These are phyloP conservation scores for Dentiscutata heterogama DNA, from an alignment of 371 early-diverging fungal genomes.

Conservation along the genomic window DNA sequence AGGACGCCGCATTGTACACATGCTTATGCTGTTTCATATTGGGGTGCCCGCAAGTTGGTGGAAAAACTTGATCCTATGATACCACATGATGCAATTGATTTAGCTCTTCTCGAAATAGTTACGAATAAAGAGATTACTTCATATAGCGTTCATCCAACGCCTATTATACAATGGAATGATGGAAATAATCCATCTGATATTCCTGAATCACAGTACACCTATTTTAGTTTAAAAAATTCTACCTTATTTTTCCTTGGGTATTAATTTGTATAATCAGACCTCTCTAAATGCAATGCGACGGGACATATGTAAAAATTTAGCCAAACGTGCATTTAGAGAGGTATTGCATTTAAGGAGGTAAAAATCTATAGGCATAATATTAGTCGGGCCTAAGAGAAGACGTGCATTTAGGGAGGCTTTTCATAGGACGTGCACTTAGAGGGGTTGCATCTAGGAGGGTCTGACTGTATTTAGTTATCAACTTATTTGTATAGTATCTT, in stretches of 20 bases:
- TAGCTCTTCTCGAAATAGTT: neutral
- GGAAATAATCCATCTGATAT: neutral
- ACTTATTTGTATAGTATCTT: too few relatives aligned
- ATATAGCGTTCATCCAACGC: neutral
- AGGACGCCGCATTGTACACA: neutral
- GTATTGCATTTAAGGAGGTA: too few relatives aligned
- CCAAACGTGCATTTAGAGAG: too few relatives aligned
- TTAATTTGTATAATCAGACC: too few relatives aligned
- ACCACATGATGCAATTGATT: neutral
- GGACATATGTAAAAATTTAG: too few relatives aligned
- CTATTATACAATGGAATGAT: neutral
- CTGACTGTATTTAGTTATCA: too few relatives aligned
- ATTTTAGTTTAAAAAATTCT: neutral
- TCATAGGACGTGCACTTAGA: too few relatives aligned
- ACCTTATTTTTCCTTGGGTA: neutral
- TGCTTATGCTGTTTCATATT: conserved; percentile 5
- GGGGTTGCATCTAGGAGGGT: too few relatives aligned
- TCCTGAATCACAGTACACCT: neutral
- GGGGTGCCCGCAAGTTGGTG: neutral
- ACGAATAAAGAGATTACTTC: neutral
- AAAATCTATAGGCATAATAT: too few relatives aligned
- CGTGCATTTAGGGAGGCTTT: too few relatives aligned
- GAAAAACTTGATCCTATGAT: neutral
- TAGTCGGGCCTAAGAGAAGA: too few relatives aligned
- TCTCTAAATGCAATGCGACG: too few relatives aligned